Base-by-base conservation (phyloP, 495 filamentous ascomycete species). In the Trichocladium uniseriatum region DNA sequence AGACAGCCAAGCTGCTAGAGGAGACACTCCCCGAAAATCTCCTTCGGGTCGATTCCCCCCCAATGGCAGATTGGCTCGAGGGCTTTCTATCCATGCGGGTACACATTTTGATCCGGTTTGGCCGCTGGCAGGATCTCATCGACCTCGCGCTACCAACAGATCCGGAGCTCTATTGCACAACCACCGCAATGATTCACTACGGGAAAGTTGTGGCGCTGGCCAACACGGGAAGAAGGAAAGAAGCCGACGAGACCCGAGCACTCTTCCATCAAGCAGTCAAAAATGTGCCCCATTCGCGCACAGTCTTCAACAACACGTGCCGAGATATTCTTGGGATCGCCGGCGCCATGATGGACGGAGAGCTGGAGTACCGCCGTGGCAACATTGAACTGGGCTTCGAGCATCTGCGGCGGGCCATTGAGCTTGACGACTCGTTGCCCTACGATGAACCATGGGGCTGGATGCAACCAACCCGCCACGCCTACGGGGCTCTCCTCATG, bases 61-160 rank as follows among this genome's bases (percentile, higher is more conserved):
- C 82, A 0, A 80, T 87, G 77, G 82, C 82, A 0, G 80, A 86
- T 55, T 87, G 82, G 81, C 60, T 87, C 1, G 83, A 87, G 53
- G 74, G 73, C 0, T 86, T 84, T 48, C 52, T 80, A 8, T 70
- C 73, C 0, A 77, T 83, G 65, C 72, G 77, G 8, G 68, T 83
- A 10, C 83, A 87, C 56, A 77, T 76, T 0, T 59, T 83, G 2
- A 69, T 86, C 44, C 79, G 83, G 13, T 87, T 87, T 49, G 83
- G 83, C 4, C 66, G 61, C 1, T 85, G 81, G 81, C 55, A 79
- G 4, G 79, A 81, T 2, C 69, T 84, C 22, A 50, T 80, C 19
- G 52, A 58, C 6, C 56, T 82, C 0, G 49, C 65, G 2, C 43
- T 81, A 2, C 81, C 79, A 0, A 18, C 51, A 0, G 77, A 86